These are phyloP conservation scores for Quercus wislizeni DNA, from an alignment of 306 rosid species.

Conservation along the genomic window DNA sequence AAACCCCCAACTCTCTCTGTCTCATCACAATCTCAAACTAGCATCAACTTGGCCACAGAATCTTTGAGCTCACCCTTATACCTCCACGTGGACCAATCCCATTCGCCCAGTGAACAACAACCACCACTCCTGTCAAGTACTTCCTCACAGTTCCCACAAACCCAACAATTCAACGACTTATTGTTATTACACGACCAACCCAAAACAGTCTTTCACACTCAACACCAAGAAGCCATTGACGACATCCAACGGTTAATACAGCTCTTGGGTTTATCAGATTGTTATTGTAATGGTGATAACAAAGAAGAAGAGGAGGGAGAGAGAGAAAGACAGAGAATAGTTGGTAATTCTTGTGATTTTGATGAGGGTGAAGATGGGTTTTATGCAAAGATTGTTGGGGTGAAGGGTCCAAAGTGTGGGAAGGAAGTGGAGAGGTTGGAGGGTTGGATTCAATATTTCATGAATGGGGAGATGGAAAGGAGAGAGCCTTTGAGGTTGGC, in stretches of 20 bases:
- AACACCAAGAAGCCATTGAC: constrained; percentile 17
- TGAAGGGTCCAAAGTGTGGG: constrained; percentile 77
- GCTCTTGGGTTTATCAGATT: constrained; percentile 52
- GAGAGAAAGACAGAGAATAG: constrained; percentile 7
- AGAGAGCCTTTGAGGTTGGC: constrained; percentile 77
- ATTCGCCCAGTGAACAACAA: constrained; percentile 41
- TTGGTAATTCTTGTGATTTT: constrained; percentile 49
- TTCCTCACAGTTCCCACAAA: constrained; percentile 33
- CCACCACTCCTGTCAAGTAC: constrained; percentile 57
- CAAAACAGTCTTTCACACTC: constrained; percentile 13
- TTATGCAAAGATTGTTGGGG: constrained; percentile 69
- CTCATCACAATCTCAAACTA: constrained; percentile 22
- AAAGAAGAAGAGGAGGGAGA: not conserved
- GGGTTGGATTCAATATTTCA: constrained; percentile 74
- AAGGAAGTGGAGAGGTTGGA: constrained; percentile 70
- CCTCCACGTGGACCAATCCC: constrained; percentile 40
- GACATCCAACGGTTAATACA: constrained; percentile 54
- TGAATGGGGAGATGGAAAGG: constrained; percentile 49
- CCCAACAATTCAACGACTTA: constrained; percentile 10
- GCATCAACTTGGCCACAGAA: not conserved
- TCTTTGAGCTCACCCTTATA: constrained; percentile 60
- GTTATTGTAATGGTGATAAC: not conserved
- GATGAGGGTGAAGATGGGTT: constrained; percentile 61
- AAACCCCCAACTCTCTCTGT: not conserved
- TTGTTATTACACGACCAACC: not conserved